Conservation (phyloP, 2,329 filamentous ascomycete genomes). For the Fusarium nelsonii region DNA sequence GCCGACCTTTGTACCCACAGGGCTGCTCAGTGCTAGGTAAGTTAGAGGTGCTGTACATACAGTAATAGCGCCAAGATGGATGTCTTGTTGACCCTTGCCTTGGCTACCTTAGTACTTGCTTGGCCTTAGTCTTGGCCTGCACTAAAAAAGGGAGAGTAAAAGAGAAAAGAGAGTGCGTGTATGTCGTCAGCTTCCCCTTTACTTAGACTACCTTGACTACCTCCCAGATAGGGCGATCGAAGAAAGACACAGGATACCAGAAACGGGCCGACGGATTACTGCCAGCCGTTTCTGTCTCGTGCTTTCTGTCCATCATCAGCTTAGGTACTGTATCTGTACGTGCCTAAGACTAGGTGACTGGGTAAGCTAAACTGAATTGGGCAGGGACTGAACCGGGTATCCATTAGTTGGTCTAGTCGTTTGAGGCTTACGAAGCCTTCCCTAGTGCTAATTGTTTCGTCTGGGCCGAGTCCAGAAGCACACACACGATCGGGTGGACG, state of each 20-base stretch:
- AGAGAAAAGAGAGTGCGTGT: not conserved
- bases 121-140: not conserved
- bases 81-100: slow-evolving; percentile 35
- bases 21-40: not conserved
- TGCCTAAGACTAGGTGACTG: too few species aligned
- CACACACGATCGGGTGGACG: slow-evolving; percentile 1
- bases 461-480: slow-evolving; percentile 3
- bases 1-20: too few species aligned
- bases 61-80: slow-evolving; percentile 36
- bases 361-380: not conserved
- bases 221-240: not conserved
- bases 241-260: slow-evolving; percentile 13
- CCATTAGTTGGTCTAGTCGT: not conserved
- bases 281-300: slow-evolving; percentile 20
- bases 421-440: slow-evolving; percentile 11
- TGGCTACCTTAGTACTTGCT: slow-evolving; percentile 1
- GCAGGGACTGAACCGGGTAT: not conserved
- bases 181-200: not conserved
- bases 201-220: not conserved
- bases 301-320: slow-evolving; percentile 21
- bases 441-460: slow-evolving; percentile 11
- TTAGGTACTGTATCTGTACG: not conserved
- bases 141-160: slow-evolving; percentile 14
- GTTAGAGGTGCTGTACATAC: slow-evolving; percentile 3
- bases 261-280: not conserved